These are phyloP conservation scores for Solanum lycopersicoides DNA, from an alignment of 257 asterid species.

Conservation along the genomic window DNA sequence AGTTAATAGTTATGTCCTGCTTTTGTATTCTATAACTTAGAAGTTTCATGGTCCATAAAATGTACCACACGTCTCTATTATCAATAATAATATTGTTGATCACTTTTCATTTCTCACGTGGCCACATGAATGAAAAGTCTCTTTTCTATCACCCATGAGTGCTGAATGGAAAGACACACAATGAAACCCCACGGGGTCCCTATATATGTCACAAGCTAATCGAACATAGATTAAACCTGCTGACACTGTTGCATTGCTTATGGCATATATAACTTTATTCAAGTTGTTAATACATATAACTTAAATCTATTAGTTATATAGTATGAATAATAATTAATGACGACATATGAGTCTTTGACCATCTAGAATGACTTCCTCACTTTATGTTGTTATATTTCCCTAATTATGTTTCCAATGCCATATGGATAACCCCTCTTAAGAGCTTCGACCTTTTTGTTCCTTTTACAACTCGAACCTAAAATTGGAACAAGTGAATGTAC, in stretches of 20 bases:
- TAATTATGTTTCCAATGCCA: neutral
- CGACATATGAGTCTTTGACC: neutral
- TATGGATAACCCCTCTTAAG: neutral
- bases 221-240: neutral
- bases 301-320: neutral
- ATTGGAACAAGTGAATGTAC: neutral
- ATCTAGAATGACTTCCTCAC: neutral
- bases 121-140: neutral
- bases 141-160: neutral
- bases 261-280: too few relatives aligned
- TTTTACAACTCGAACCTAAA: neutral
- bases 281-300: neutral
- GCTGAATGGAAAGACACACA: neutral
- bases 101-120: neutral
- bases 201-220: neutral
- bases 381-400: neutral
- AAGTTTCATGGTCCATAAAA: neutral
- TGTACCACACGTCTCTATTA: neutral
- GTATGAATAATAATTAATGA: neutral
- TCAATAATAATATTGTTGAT: neutral
- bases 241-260: neutral
- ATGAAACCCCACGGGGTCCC: neutral
- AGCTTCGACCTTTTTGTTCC: neutral
- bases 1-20: neutral
- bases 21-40: neutral